Base-by-base conservation (phyloP, 2,329 filamentous ascomycete genomes). In the Magnaporthiopsis poae region DNA sequence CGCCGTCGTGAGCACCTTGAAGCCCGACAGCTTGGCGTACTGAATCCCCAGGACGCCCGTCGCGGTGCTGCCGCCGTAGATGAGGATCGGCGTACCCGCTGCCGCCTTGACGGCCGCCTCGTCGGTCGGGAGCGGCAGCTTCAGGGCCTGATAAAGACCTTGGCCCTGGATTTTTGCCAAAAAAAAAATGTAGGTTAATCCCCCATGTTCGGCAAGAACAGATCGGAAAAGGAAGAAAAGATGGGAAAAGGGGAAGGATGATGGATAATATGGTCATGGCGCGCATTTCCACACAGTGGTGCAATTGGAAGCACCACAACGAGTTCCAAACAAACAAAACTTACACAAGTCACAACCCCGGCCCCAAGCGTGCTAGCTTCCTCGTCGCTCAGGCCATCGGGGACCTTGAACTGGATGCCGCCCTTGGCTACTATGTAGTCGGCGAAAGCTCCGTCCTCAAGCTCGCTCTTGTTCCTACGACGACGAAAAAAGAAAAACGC, bases 31-130 rank as follows among this genome's bases (percentile, higher is more conserved):
- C 69, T 77, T 78, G 66, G 78, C 78, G 68, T 72, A 78, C 70
- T 81, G 79, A 69, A 82, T 79, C 5, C 74, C 80, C 66, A 84
- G 81, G 61, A 85, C 81, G 72, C 81, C 82, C 0, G 84, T 85
- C 1, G 83, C 84, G 12, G 81, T 86, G 73, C 82, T 82, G 21
- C 78, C 80, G 60, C 79, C 81, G 66, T 82, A 80, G 68, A 81
- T 80, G 29, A 82, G 69, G 60, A 82, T 70, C 0, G 79, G 74
- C 60, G 76, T 71, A n/a, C 75, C 73, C 36, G 73, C 66, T 7
- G 80, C 75, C 29, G 64, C 65, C 5, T 46, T 35, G 35, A 69
- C 25, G 3, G 67, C 68, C 7, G 35, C 65, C 25, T 33, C 46
- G 29, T 46, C 60, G 11, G 72, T 66, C 27, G 70, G 75, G 3